Conservation (phyloP, 495 filamentous ascomycete species). For the Aspergillus haitiensis region DNA sequence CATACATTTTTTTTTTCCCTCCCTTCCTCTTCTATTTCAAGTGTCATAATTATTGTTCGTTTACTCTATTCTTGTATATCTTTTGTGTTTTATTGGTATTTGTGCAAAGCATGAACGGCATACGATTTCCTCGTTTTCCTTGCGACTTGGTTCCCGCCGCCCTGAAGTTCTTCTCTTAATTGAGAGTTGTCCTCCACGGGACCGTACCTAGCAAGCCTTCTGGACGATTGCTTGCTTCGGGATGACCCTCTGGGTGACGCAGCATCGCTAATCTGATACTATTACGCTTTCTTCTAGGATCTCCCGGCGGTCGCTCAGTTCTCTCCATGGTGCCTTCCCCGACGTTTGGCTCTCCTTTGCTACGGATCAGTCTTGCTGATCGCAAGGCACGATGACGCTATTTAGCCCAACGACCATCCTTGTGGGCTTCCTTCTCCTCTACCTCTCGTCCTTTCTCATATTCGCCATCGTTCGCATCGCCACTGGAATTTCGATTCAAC, state of each 20-base stretch:
- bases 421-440: constrained; percentile 78
- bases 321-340: constrained; percentile 29
- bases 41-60: background rate
- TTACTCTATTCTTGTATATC: background rate
- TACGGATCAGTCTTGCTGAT: constrained; percentile 44
- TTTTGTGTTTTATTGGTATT: background rate
- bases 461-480: constrained; percentile 91
- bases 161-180: constrained; percentile 26
- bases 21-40: constrained; percentile 2
- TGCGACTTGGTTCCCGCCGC: constrained; percentile 16
- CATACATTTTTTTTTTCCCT: background rate
- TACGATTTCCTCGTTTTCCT: constrained; percentile 10
- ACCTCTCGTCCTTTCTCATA: constrained; percentile 87
- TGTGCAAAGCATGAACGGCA: constrained; percentile 24
- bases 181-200: constrained; percentile 25
- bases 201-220: constrained; percentile 8
- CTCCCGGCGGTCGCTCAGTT: background rate
- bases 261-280: background rate
- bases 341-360: constrained; percentile 23
- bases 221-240: constrained; percentile 12
- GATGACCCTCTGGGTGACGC: constrained; percentile 12
- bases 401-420: constrained; percentile 77
- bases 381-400: constrained; percentile 54
- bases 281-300: constrained; percentile 13
- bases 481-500: constrained; percentile 94